Conservation (phyloP, 192 early-diverging fungal genomes). For the Obelidium mucronatum region DNA sequence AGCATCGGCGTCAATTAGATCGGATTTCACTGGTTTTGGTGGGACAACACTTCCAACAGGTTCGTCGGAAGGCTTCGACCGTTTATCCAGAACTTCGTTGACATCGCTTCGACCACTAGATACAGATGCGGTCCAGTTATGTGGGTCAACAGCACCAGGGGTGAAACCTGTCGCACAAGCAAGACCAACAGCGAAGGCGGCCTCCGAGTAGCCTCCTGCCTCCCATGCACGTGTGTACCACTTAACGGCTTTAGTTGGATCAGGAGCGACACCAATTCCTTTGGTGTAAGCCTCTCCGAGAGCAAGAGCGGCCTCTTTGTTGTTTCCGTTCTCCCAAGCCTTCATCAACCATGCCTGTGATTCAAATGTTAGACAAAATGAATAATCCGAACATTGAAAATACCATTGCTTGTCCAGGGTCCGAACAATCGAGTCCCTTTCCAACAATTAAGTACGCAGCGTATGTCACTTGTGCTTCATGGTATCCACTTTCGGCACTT, state of each 20-base stretch:
- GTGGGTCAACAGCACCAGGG: constrained; percentile 39
- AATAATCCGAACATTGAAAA: too few species aligned
- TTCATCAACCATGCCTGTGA: constrained; percentile 41
- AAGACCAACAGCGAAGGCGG: constrained; percentile 38
- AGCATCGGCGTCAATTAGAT: constrained; percentile 15
- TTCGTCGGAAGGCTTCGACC: background rate
- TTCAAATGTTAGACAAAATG: too few species aligned
- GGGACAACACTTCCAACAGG: background rate
- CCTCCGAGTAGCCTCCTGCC: constrained; percentile 36
- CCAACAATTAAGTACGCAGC: constrained; percentile 41
- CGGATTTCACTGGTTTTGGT: constrained; percentile 1
- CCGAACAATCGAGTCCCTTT: constrained; percentile 32
- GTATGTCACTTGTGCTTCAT: constrained; percentile 36
- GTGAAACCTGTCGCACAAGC: constrained; percentile 41
- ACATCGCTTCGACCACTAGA: constrained; percentile 10
- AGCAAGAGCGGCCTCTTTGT: constrained; percentile 40
- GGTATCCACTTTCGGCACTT: constrained; percentile 37
- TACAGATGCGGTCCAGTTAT: constrained; percentile 8
- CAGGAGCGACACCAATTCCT: constrained; percentile 37
- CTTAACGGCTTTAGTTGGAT: constrained; percentile 40
- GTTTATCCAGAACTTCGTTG: constrained; percentile 26
- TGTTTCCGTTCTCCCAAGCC: constrained; percentile 33
- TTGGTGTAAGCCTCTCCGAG: constrained; percentile 38
- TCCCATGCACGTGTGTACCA: constrained; percentile 46
- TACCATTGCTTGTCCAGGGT: constrained; percentile 37